Evolutionary conservation across 2,329 filamentous ascomycete species (phyloP), one percentile per base, ranked within the genome.

Genomic region (Penicillium hordei): DNA sequence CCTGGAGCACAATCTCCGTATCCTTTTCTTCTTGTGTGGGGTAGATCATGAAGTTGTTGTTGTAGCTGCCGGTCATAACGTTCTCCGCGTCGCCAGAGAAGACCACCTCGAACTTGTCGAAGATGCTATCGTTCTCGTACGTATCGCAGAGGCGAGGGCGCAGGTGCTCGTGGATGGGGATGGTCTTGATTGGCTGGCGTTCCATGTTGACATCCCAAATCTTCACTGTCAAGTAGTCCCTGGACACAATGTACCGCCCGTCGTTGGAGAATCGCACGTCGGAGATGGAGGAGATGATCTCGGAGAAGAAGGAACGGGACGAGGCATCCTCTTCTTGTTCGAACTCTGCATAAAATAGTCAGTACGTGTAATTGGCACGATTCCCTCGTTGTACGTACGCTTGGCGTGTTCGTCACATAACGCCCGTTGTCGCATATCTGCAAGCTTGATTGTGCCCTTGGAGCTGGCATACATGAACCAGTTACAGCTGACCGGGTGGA

Each of bases 31-130:
- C 90, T 70, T 97, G 93, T 27, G 93, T 94, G 5, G 94, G 94
- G 76, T 97, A 99, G 72, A 99, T 99, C 94, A 99, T 99, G 82
- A 99, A 97, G 81, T 99, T 99, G 81, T 99, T 99, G 84, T 99
- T 99, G 82, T 99, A 99, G 74, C 92, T 97, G 68, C 94, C 94
- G 6, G 94, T 99, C 94, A 99, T 99, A 65, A 97, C 94, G 69
- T 99, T 97, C 83, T 96, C 95, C 39, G 92, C 91, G 76, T 97
- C 93, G 25, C 94, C 94, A 2, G 93, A 97, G 80, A 99, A 99
- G 52, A 97, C 93, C 42, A 99, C 94, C 78, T 99, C 94, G 66
- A 99, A 99, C 77, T 99, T 99, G 85, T 99, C 94, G 72, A 99
- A 99, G 72, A 99, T 99, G 76, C 92, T 96, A 73, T 99, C 94